Base-by-base conservation (phyloP, 2,329 filamentous ascomycete genomes). In the Phaeomoniella chlamydospora region DNA sequence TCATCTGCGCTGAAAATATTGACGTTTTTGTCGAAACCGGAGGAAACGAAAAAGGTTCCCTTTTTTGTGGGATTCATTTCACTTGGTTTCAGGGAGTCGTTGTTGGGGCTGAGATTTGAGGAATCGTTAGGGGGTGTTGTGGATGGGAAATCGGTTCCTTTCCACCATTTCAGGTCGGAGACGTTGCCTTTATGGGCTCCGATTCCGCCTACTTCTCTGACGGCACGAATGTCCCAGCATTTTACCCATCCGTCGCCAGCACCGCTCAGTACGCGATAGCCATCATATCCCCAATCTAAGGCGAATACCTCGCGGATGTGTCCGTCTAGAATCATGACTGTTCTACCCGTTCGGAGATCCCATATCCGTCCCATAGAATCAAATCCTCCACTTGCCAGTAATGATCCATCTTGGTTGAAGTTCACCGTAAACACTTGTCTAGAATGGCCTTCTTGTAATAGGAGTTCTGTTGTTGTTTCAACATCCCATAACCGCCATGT, bases 401-500 rank as follows among this genome's bases (percentile, higher is more conserved):
- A 68, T 2, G 86, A 93, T 1, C 90, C 90, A 52, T 98, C 90
- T 0, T 72, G 72, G 54, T 93, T 94, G 64, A 96, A 96, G 50
- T 77, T 76, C 35, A 96, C 72, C 0, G 86, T 73, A 50, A 90
- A 96, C 10, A 96, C 90, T 42, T 92, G 90, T 37, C 88, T 76
- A 6, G 86, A 92, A 55, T 98, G 90, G 1, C 90, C 90, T 59
- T 96, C 88, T 56, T 98, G 90, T 1, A 92, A 67, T 1, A 93
- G 67, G 2, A 96, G 61, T 52, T 96, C 87, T 2, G 78, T 78
- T 0, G 77, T 83, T 0, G 80, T 90, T 46, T 84, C 77, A 1
- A 96, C 75, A 53, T 96, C 88, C 88, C 90, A 98, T 19, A 98
- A 65, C 31, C 88, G 76, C 90, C 90, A 98, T 0, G 90, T 94